phyloP scores from a whole-genome alignment of 2,329 filamentous ascomycete genomes.

The Microcyclosporella mali region DNA sequence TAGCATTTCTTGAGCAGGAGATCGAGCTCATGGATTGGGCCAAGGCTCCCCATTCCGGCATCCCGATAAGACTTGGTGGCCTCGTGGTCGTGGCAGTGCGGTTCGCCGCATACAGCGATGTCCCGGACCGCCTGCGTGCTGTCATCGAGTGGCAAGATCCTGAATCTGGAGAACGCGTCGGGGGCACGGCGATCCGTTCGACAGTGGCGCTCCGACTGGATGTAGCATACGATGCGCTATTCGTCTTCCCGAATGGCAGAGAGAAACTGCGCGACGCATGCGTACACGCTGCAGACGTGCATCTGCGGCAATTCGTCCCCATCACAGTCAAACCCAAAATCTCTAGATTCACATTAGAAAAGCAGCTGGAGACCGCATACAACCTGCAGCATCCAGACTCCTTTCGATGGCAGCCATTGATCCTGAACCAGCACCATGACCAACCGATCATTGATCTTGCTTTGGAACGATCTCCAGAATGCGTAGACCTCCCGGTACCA shows the following conservation, averaged over 20 bases:
- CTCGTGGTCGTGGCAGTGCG: conserved; percentile 12
- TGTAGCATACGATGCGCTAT: conserved; percentile 9
- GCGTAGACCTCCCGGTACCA: not conserved
- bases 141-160: conserved; percentile 2
- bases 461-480: not conserved
- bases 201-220: not conserved
- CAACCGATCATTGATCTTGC: conserved; percentile 12
- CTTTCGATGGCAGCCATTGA: conserved; percentile 10
- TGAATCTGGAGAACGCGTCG: not conserved
- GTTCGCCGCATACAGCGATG: conserved; percentile 11
- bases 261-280: not conserved
- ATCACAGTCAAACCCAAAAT: conserved; percentile 6
- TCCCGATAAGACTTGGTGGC: conserved; percentile 11
- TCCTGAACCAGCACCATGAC: conserved; percentile 15
- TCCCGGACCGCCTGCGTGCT: conserved; percentile 12
- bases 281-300: not conserved
- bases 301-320: not conserved
- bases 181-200: not conserved
- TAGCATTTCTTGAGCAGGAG: conserved; percentile 11
- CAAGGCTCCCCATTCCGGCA: conserved; percentile 7
- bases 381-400: conserved; percentile 9
- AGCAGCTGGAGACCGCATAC: conserved; percentile 8
- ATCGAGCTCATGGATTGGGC: conserved; percentile 13
- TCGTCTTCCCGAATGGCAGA: conserved; percentile 7
- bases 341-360: conserved; percentile 3